phyloP scores from a whole-genome alignment of 1,284 basidiomycete species.

The Clitocybe nebularis region DNA sequence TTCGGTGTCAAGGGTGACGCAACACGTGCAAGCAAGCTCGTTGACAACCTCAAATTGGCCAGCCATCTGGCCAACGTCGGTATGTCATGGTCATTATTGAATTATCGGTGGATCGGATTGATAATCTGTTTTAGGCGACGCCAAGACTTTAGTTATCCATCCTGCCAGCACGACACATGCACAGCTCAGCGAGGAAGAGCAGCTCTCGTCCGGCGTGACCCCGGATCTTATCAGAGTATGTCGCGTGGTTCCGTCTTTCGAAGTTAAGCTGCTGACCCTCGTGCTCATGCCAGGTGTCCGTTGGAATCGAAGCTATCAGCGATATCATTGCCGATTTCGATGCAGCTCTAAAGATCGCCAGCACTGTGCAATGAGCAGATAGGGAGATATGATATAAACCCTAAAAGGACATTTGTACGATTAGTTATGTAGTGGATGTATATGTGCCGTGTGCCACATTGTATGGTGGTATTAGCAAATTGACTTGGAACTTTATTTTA shows the following conservation, averaged over 20 bases:
- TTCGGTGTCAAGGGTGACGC: conserved; percentile 78
- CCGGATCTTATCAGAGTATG: conserved; percentile 76
- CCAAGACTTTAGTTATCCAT: conserved; percentile 82
- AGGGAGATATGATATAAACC: neutral
- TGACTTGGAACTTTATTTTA: too few relatives aligned
- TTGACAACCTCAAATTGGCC: conserved; percentile 74
- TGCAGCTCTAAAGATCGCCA: conserved; percentile 43
- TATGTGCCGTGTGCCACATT: too few relatives aligned
- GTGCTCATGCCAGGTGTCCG: conserved; percentile 24
- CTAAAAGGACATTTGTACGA: too few relatives aligned
- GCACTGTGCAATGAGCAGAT: conserved; percentile 1
- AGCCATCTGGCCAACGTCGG: conserved; percentile 79
- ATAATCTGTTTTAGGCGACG: conserved; percentile 37
- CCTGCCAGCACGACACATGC: conserved; percentile 83
- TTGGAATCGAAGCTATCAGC: conserved; percentile 83
- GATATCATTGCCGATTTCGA: conserved; percentile 88
- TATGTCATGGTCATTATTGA: conserved; percentile 20
- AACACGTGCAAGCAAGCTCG: conserved; percentile 57
- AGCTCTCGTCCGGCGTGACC: conserved; percentile 69
- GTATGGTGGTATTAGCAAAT: too few relatives aligned
- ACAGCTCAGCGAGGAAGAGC: conserved; percentile 71
- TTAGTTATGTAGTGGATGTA: too few relatives aligned
- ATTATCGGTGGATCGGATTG: neutral
- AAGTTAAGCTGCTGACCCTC: too few relatives aligned
- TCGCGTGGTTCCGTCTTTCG: conserved; percentile 11